Evolutionary conservation across 106 monocot genomes (phyloP).

Genomic region (Alisma plantagoaquatica): DNA sequence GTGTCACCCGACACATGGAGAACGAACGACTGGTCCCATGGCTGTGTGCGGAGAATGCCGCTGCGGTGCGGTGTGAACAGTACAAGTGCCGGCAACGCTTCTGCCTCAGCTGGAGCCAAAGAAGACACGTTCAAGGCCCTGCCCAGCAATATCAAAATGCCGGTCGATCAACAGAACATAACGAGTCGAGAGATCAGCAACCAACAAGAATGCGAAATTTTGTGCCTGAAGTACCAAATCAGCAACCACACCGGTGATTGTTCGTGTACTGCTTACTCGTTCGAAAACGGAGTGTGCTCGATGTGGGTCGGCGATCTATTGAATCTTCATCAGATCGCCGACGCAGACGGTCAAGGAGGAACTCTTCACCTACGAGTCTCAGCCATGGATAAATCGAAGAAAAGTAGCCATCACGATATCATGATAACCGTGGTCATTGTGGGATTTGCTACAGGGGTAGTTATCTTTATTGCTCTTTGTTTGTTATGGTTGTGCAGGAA

Average conservation of each 20-base stretch:
- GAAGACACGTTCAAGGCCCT: slow-evolving; percentile 19
- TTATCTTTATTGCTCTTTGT: background rate
- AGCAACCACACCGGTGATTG: slow-evolving; percentile 2
- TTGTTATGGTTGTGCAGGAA: background rate
- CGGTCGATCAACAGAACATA: slow-evolving; percentile 2
- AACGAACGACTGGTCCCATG: slow-evolving; percentile 11
- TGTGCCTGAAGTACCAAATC: slow-evolving; percentile 29
- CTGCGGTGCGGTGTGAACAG: slow-evolving; percentile 6
- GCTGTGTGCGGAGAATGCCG: slow-evolving; percentile 23
- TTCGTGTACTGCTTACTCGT: too few species aligned
- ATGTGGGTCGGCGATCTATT: slow-evolving; percentile 19
- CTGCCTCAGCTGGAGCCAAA: background rate
- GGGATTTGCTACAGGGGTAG: background rate
- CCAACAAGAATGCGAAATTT: slow-evolving; percentile 13
- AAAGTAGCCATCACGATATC: background rate
- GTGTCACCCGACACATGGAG: slow-evolving; percentile 18
- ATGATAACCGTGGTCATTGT: background rate
- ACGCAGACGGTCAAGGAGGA: background rate
- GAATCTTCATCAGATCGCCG: slow-evolving; percentile 11
- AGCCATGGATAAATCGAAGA: slow-evolving; percentile 6
- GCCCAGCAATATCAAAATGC: slow-evolving; percentile 10
- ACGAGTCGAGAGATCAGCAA: background rate
- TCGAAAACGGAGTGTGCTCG: slow-evolving; percentile 13
- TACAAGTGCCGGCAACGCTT: too few species aligned
- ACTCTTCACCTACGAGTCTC: slow-evolving; percentile 15